These are phyloP conservation scores for Macaranga tanarius DNA, from an alignment of 441 rosid species.

Conservation along the genomic window DNA sequence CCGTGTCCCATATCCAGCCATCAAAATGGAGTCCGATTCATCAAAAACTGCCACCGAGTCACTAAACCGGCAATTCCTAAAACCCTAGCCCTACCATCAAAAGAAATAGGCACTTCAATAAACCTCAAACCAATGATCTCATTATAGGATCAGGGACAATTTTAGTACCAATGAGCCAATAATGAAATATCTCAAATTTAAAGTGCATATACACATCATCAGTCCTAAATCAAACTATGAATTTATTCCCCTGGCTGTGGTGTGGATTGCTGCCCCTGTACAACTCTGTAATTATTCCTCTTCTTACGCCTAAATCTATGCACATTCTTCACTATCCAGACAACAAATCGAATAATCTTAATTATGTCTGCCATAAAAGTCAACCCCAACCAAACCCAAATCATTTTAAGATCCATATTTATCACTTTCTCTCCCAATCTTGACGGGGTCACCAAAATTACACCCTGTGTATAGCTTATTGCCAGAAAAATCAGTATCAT, in stretches of 20 bases:
- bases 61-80: conserved; percentile 11
- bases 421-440: no score
- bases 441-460: not conserved
- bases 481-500: not conserved
- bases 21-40: conserved; percentile 41
- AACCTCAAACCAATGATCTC: no score
- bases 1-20: not conserved
- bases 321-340: not conserved
- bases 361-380: no score
- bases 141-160: no score
- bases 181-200: no score
- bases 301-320: not conserved
- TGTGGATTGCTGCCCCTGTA: no score
- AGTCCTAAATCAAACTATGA: no score
- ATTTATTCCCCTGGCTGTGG: no score
- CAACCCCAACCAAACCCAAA: not conserved
- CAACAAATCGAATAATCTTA: not conserved
- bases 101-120: no score
- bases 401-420: not conserved
- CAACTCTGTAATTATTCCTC: no score
- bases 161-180: no score
- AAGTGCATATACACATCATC: no score
- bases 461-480: not conserved
- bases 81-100: conserved; percentile 23
- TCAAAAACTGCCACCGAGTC: conserved; percentile 19